Percentiles rank a stretch among this genome's conserved stretches.
These are phyloP conservation scores for Penicillium sp. DNA, from an alignment of 2,329 filamentous ascomycete genomes.

Conservation along the genomic window DNA sequence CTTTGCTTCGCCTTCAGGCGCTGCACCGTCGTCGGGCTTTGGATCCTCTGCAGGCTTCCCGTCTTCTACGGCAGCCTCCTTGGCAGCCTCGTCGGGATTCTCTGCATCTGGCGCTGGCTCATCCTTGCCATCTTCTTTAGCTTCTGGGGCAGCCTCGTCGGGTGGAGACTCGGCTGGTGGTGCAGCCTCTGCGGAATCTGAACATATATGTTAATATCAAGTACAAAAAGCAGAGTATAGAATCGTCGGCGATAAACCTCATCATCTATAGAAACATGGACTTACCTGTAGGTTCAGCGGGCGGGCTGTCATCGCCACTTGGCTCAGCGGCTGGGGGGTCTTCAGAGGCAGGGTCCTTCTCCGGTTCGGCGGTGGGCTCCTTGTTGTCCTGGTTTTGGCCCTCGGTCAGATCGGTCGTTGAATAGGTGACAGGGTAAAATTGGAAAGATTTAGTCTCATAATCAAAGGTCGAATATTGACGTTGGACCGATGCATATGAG, in stretches of 20 bases:
- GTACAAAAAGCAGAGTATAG: not conserved
- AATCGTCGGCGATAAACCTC: not conserved
- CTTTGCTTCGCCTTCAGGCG: conserved; percentile 13
- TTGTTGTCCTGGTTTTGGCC: conserved; percentile 40
- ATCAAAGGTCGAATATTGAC: conserved; percentile 47
- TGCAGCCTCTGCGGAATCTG: conserved; percentile 30
- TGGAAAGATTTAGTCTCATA: conserved; percentile 37
- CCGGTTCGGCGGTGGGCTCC: conserved; percentile 28
- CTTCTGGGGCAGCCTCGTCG: conserved; percentile 23
- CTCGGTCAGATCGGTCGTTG: conserved; percentile 35
- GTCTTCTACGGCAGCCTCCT: conserved; percentile 19
- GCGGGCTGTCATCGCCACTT: conserved; percentile 25
- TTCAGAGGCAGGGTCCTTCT: conserved; percentile 28
- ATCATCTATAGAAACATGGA: conserved; percentile 2
- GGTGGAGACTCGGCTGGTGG: conserved; percentile 23
- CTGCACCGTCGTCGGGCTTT: conserved; percentile 9
- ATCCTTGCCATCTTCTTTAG: conserved; percentile 24
- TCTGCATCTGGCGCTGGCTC: conserved; percentile 19
- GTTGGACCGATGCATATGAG: conserved; percentile 44
- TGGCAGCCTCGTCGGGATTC: conserved; percentile 10
- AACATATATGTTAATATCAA: conserved; percentile 12
- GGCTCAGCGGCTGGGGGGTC: conserved; percentile 24
- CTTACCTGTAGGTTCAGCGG: conserved; percentile 33
- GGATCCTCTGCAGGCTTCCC: conserved; percentile 7
- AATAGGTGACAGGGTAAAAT: conserved; percentile 36